Conservation (phyloP, 345 rosid species). For the Laguncularia racemosa region DNA sequence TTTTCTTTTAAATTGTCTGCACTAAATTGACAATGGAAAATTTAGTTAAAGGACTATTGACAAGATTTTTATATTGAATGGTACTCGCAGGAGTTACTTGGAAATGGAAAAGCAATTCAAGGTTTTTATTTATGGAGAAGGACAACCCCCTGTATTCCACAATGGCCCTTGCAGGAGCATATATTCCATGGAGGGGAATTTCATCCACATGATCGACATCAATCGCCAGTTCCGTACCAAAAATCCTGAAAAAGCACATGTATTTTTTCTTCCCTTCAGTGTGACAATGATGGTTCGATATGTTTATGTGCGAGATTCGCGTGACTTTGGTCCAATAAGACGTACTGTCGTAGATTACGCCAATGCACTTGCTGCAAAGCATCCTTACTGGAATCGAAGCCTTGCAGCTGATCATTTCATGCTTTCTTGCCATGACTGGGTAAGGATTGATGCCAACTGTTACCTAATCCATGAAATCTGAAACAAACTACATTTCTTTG, state of each 20-base stretch:
- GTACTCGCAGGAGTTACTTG: constrained; percentile 59
- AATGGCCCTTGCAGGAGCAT: constrained; percentile 93
- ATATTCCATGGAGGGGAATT: constrained; percentile 84
- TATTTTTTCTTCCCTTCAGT: constrained; percentile 70
- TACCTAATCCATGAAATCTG: no score
- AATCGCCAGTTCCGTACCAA: constrained; percentile 37
- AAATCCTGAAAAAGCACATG: constrained; percentile 67
- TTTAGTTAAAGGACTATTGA: no score
- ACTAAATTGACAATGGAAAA: no score
- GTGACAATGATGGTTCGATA: constrained; percentile 69
- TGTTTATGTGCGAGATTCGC: constrained; percentile 60
- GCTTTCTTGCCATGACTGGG: constrained; percentile 95
- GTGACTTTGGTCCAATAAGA: constrained; percentile 53
- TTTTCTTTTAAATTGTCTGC: no score
- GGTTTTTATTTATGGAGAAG: constrained; percentile 71
- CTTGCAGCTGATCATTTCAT: constrained; percentile 82
- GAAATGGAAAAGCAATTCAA: constrained; percentile 85
- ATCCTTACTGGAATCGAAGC: constrained; percentile 80
- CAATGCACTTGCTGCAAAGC: constrained; percentile 39
- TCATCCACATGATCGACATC: constrained; percentile 44
- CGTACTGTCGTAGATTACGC: constrained; percentile 64
- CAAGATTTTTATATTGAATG: not conserved
- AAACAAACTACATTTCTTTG: not conserved
- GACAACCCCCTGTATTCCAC: constrained; percentile 82
- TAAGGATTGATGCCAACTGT: constrained; percentile 5